Base-by-base conservation (phyloP, 805 yeast genomes). In the Lipomyces anomalus region DNA sequence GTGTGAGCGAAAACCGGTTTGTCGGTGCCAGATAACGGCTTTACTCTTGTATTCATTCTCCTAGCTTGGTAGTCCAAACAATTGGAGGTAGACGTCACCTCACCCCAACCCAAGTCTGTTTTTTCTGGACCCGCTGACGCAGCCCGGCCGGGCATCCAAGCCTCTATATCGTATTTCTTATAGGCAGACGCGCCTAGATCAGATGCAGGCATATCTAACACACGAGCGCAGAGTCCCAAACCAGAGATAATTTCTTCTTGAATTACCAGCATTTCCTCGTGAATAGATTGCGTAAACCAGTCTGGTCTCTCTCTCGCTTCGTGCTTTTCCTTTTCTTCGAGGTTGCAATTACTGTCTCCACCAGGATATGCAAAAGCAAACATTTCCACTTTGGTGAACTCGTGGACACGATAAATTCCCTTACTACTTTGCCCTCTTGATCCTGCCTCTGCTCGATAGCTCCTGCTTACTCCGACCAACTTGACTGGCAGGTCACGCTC, bases 371-470 rank as follows among this genome's bases (percentile, higher is more conserved):
- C 47, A 58, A 90, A 92, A 43, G 57, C 47, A 58, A 90, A 92
- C 43, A 92, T 66, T 62, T 92, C 98, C 1, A 92, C 95, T 63
- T 92, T 92, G 7, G 95, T 85, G 63, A 92, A 92, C 66, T 92
- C 98, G 61, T 92, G 98, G 21, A 92, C 97, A 35, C 98, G 70
- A 57, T 92, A 92, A 1, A 92, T 69, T 0, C 98, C 98, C 57
- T 82, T 79, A 0, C 97, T 87, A 55, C 87, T 97, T 53, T 77
- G 78, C 1, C 98, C 98, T 45, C 95, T 75, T 1, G 97, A 92
- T 2, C 97, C 98, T 0, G 98, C 98, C 62, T 92, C 98, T 0
- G 97, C 95, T 51, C 98, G 72, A 61, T 80, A 92, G 51, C 95
- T 78, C 52, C 97, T 72, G 43, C 94, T 82, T 1, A 87, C 72